phyloP scores from a whole-genome alignment of 495 filamentous ascomycete genomes.

The Hypoxylon crocopeplum region DNA sequence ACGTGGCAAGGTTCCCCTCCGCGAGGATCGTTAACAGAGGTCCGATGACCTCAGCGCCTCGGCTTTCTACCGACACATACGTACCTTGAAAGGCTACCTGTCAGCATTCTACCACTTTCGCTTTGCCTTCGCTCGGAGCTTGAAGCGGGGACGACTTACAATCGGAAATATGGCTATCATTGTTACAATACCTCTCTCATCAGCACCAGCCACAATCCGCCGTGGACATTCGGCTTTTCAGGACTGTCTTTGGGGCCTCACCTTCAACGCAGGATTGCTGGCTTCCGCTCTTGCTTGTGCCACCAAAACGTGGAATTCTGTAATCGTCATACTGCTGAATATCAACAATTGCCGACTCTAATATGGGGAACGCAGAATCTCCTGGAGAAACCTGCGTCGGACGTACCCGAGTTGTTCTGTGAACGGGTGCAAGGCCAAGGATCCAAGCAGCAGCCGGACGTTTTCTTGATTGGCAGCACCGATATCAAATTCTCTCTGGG shows the following conservation, averaged over 20 bases:
- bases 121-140: not conserved
- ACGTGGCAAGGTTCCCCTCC: slow-evolving; percentile 20
- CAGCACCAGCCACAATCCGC: slow-evolving; percentile 20
- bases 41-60: slow-evolving; percentile 37
- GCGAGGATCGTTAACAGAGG: slow-evolving; percentile 4
- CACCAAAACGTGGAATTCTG: slow-evolving; percentile 69
- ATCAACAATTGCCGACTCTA: slow-evolving; percentile 18
- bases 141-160: slow-evolving; percentile 58
- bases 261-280: slow-evolving; percentile 67
- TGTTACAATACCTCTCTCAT: slow-evolving; percentile 19
- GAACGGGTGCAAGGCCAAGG: slow-evolving; percentile 69
- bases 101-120: slow-evolving; percentile 8
- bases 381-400: slow-evolving; percentile 11
- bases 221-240: slow-evolving; percentile 8
- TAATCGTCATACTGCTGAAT: slow-evolving; percentile 66
- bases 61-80: slow-evolving; percentile 62
- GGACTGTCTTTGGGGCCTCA: slow-evolving; percentile 35
- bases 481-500: slow-evolving; percentile 66
- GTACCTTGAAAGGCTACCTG: slow-evolving; percentile 50
- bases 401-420: slow-evolving; percentile 51
- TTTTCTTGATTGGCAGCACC: slow-evolving; percentile 68
- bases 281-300: slow-evolving; percentile 72
- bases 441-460: slow-evolving; percentile 64
- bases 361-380: slow-evolving; percentile 14
- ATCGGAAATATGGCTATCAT: slow-evolving; percentile 71